Evolutionary conservation across 2,329 filamentous ascomycete species (phyloP), one percentile per base, ranked within the genome.

Genomic region (Fusarium denticulatum): DNA sequence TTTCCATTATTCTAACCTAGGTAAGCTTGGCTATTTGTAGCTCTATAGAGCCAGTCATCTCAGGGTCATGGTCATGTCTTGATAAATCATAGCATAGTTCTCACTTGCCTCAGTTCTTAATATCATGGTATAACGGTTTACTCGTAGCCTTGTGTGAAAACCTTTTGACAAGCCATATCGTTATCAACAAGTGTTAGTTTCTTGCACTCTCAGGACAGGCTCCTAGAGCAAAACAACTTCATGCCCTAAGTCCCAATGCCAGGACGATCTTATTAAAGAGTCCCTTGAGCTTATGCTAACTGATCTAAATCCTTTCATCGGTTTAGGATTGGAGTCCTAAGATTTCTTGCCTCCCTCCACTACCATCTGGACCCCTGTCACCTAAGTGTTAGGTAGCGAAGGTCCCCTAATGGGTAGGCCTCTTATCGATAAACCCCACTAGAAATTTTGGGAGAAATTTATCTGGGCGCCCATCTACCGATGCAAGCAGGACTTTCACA

Each of bases 361-460:
- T 47, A 47, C 26, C 26, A 30, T 47, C 26, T 30, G 14, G 26
- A n/a, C 26, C 26, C 26, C 26, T 30, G 26, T 30, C 45, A 30
- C 22, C 20, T n/a, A 47, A 32, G 26, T 36, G 45, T 30, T 20
- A 46, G 24, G 24, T 24, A 24, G 28, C 16, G 15, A 24, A 50
- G 24, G 64, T 22, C 56, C 57, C 42, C 24, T 39, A 32, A 60
- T 64, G 66, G 53, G 47, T 67, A 49, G 14, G 11, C 13, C 16
- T 37, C 67, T 83, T 83, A 83, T 83, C 82, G 82, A 83, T 83
- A 83, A 82, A 77, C 80, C 80, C 82, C 80, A 81, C 80, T 72
- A 71, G 82, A 79, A 77, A 77, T 81, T 76, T 82, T 79, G 79
- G 75, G 71, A 73, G 72, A 77, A 79, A 78, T 75, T 78, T 80